Percentiles rank a stretch among this genome's conserved stretches.
These are phyloP conservation scores for Yamadazyma sp. DNA, from an alignment of 805 yeast genomes.

Conservation along the genomic window DNA sequence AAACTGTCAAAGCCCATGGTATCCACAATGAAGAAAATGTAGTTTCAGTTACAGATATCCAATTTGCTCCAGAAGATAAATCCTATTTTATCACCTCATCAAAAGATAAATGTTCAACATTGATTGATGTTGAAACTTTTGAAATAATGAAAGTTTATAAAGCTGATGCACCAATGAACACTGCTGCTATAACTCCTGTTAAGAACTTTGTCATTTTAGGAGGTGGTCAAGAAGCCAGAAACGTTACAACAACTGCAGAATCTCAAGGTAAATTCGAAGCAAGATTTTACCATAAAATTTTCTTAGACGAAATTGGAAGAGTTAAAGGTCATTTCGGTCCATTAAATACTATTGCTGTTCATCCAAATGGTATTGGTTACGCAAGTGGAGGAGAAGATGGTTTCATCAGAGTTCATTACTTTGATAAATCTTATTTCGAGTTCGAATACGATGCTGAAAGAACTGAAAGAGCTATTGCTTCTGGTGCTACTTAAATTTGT, in stretches of 20 bases:
- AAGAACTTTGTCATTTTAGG: conserved; percentile 92
- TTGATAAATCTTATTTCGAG: conserved; percentile 89
- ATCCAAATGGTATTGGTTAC: conserved; percentile 89
- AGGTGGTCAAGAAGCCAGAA: conserved; percentile 99
- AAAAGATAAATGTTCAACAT: conserved; percentile 80
- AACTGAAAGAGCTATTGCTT: conserved; percentile 48
- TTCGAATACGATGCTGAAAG: conserved; percentile 90
- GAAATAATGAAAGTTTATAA: conserved; percentile 68
- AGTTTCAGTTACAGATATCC: conserved; percentile 73
- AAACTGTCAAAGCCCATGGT: conserved; percentile 66
- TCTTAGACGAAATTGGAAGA: conserved; percentile 94
- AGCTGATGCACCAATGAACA: conserved; percentile 91
- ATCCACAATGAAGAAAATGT: conserved; percentile 47
- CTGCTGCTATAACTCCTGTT: conserved; percentile 90
- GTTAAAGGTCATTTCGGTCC: conserved; percentile 99
- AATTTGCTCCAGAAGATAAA: conserved; percentile 73
- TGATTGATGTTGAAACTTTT: conserved; percentile 76
- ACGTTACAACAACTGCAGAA: conserved; percentile 94
- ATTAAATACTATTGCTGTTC: conserved; percentile 86
- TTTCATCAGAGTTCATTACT: conserved; percentile 87
- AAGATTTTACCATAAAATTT: conserved; percentile 90
- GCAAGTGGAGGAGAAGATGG: conserved; percentile 99
- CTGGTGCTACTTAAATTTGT: conserved; percentile 6
- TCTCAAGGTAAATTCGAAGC: conserved; percentile 97
- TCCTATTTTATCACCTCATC: conserved; percentile 91